These are phyloP conservation scores for Rhodomyrtus tomentosa DNA, from an alignment of 345 rosid genomes.

Conservation along the genomic window DNA sequence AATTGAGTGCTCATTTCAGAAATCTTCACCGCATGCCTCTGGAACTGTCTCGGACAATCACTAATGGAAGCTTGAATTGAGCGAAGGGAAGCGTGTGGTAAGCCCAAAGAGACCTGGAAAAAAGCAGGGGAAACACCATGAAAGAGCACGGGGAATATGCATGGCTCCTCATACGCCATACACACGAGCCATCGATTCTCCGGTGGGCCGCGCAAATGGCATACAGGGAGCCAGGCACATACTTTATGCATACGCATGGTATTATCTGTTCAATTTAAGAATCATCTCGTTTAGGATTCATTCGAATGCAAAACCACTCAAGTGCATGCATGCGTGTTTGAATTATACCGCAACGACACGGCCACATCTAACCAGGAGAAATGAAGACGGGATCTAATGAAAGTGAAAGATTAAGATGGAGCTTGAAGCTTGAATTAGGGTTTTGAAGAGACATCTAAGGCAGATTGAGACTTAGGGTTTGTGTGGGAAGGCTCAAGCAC, in stretches of 20 bases:
- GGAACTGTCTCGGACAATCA: background rate
- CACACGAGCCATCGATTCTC: constrained; percentile 59
- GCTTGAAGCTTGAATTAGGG: background rate
- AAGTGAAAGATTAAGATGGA: background rate
- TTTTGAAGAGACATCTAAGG: background rate
- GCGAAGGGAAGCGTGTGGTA: background rate
- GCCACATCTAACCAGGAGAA: background rate
- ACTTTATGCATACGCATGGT: background rate
- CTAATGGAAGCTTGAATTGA: background rate
- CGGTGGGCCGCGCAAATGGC: constrained; percentile 78
- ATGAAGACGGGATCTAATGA: background rate
- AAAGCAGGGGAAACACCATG: background rate
- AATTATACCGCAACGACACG: background rate
- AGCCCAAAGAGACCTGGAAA: background rate
- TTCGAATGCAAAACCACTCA: background rate
- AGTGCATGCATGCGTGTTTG: background rate
- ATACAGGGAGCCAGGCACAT: constrained; percentile 99
- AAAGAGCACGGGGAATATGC: constrained; percentile 37
- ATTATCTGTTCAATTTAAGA: background rate
- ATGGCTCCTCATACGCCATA: constrained; percentile 99
- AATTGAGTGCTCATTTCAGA: background rate
- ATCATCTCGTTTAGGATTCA: background rate
- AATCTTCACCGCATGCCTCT: background rate
- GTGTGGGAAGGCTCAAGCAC: background rate
- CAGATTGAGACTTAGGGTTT: background rate